Conservation (phyloP, 306 rosid genomes). For the Delonix regia region DNA sequence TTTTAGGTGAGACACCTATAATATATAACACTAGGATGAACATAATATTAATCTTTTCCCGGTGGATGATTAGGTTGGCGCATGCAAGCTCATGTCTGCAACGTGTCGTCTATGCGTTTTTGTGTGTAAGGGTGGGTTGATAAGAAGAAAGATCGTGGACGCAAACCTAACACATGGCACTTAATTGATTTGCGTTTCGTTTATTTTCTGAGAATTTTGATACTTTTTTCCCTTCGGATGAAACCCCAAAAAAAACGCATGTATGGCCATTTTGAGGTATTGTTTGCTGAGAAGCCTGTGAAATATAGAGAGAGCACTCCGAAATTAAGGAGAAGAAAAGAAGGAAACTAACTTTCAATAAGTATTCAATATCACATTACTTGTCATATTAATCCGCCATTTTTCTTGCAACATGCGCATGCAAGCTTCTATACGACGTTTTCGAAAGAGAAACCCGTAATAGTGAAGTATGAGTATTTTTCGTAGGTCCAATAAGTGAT, state of each 20-base stretch:
- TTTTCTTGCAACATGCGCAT: too few relatives aligned
- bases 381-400: neutral
- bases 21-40: neutral
- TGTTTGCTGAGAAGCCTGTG: neutral
- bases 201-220: neutral
- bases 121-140: neutral
- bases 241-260: neutral
- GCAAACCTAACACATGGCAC: neutral
- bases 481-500: neutral
- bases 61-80: neutral
- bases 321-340: neutral
- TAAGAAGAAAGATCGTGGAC: conserved; percentile 12
- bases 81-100: conserved; percentile 33
- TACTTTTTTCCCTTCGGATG: neutral
- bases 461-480: neutral
- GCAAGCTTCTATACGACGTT: neutral
- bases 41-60: neutral
- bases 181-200: neutral
- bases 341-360: neutral
- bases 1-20: conserved; percentile 4
- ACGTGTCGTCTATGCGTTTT: conserved; percentile 30
- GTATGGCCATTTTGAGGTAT: neutral
- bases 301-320: neutral
- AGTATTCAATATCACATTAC: neutral
- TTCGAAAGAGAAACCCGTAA: neutral